Percentiles rank a stretch among this genome's conserved stretches.
phyloP scores from a whole-genome alignment of 768 basidiomycete genomes.

The Kwoniella sp. region DNA sequence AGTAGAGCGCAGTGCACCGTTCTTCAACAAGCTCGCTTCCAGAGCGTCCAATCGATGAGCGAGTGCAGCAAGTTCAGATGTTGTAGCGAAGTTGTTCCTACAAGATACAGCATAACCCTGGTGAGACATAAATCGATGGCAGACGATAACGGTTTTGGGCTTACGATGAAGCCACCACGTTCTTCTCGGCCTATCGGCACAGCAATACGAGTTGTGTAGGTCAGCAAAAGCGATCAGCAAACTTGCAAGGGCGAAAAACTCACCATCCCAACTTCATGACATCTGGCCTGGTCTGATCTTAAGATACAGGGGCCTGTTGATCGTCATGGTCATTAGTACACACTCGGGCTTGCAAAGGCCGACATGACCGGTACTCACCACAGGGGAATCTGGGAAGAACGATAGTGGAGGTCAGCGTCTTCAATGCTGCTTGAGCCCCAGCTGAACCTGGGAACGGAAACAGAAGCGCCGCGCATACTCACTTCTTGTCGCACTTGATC shows the following conservation, averaged over 20 bases:
- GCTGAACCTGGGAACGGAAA: not conserved
- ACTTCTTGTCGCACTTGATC: conserved; percentile 57
- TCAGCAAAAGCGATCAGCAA: not conserved
- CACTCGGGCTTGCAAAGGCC: not conserved
- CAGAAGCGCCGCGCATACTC: conserved; percentile 24
- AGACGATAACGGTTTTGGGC: not conserved
- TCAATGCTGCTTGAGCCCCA: no score
- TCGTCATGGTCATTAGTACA: no score
- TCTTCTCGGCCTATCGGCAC: conserved; percentile 38
- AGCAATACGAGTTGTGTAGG: not conserved
- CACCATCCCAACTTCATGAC: conserved; percentile 54
- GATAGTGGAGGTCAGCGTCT: no score
- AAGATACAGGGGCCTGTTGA: conserved; percentile 47
- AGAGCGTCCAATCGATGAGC: conserved; percentile 51
- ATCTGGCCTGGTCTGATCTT: conserved; percentile 49
- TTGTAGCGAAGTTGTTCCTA: conserved; percentile 41
- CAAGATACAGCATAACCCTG: not conserved
- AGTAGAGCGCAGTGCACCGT: conserved; percentile 41
- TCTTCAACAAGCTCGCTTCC: conserved; percentile 48
- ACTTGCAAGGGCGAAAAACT: not conserved
- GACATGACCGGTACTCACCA: conserved; percentile 27
- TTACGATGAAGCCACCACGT: conserved; percentile 30
- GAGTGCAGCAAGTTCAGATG: conserved; percentile 45
- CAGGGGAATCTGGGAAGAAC: conserved; percentile 46
- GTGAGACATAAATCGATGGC: not conserved